These are phyloP conservation scores for Tolypocladium pustulatum DNA, from an alignment of 2,329 filamentous ascomycete species.

Conservation along the genomic window DNA sequence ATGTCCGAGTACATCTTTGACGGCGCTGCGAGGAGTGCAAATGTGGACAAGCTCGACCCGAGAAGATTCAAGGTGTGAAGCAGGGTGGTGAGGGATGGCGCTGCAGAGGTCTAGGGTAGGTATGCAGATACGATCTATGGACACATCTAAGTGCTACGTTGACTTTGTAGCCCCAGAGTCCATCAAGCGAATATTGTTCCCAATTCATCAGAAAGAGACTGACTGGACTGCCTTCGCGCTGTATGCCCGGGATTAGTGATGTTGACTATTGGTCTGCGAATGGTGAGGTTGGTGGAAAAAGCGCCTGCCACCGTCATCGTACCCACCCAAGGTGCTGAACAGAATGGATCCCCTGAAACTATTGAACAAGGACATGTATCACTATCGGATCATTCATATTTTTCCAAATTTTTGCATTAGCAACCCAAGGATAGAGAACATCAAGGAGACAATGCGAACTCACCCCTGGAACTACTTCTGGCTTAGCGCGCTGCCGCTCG, in stretches of 20 bases:
- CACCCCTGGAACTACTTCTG: background rate
- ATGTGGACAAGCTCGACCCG: constrained; percentile 57
- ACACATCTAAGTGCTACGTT: too few species aligned
- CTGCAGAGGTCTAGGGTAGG: background rate
- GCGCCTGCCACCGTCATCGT: too few species aligned
- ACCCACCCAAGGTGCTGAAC: background rate
- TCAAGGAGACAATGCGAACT: background rate
- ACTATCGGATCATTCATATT: background rate
- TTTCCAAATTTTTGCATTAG: background rate
- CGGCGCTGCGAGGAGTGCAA: constrained; percentile 56
- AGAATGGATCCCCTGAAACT: too few species aligned
- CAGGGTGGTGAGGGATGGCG: background rate
- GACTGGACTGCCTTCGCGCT: too few species aligned
- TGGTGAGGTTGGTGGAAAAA: too few species aligned
- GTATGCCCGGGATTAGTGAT: too few species aligned
- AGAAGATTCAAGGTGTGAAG: constrained; percentile 45
- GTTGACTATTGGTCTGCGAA: background rate
- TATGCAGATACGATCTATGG: too few species aligned
- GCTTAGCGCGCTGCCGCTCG: background rate
- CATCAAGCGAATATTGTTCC: too few species aligned
- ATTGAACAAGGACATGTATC: background rate
- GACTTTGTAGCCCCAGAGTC: too few species aligned
- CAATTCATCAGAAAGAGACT: too few species aligned
- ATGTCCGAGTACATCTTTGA: constrained; percentile 74
- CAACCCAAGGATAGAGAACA: too few species aligned